Base-by-base conservation (phyloP, 2,329 filamentous ascomycete genomes). In the Westerdykella aurantiaca region DNA sequence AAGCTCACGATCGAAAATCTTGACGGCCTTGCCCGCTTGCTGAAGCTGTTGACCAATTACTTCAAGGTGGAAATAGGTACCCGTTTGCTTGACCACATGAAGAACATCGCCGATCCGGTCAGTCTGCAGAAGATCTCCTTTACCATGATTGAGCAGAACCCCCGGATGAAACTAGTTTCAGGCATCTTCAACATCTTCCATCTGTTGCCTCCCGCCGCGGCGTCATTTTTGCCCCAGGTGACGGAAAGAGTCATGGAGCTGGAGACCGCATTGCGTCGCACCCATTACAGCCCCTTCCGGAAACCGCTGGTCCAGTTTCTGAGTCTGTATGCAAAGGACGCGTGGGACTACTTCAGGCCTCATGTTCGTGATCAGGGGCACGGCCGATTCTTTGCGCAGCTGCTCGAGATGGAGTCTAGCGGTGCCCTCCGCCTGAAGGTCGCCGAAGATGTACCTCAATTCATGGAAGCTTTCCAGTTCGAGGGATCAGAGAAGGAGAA, bases 51-150 rank as follows among this genome's bases (percentile, higher is more conserved):
- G 14, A 98, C 91, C 0, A 97, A 93, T 47, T 98, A 98, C 66
- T 99, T 99, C 71, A 99, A 98, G 69, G 90, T 97, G 1, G 93
- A 98, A 64, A 98, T 99, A 42, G 94, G 93, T 6, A 81, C 88
- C 17, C 81, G 93, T 18, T 72, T 99, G n/a, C 75, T 99, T 9
- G 91, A 97, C 51, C 93, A 98, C 58, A 85, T 96, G 69, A 91
- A 91, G 61, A 80, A 84, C 10, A 89, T 98, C 51, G 90, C 91
- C 1, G 89, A 96, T 46, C 79, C 86, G 2, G 77, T 75, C 41
- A 78, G 82, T 12, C 72, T 97, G 53, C 90, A 97, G 64, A 88
- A 90, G 58, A 87, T 93, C 1, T 96, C 91, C 0, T 98, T 98
- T 67, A 90, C 85, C 1, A 83, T 96, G 53, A 88, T 97, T 46